Evolutionary conservation across 2,329 filamentous ascomycete genomes (phyloP).

Genomic region (Nannizzia gypsea): DNA sequence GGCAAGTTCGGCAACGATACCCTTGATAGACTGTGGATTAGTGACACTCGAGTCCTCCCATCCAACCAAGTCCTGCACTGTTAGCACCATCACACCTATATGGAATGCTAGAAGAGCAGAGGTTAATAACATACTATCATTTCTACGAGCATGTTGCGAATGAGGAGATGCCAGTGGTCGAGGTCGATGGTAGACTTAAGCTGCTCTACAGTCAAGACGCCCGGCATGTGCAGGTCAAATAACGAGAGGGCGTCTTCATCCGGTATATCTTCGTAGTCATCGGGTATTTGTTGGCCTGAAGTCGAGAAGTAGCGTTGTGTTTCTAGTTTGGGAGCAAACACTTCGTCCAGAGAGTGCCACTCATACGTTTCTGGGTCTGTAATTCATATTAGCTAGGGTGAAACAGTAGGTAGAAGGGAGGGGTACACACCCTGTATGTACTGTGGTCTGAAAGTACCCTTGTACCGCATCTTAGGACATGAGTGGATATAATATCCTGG

Average conservation of each 20-base stretch:
- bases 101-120: not conserved
- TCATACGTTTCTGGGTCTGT: constrained; percentile 36
- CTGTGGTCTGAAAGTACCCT: constrained; percentile 36
- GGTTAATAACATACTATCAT: constrained; percentile 27
- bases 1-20: constrained; percentile 37
- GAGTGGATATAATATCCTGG: constrained; percentile 51
- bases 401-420: not conserved
- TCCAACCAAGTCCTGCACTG: constrained; percentile 32
- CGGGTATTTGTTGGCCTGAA: constrained; percentile 24
- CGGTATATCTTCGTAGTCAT: constrained; percentile 16
- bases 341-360: constrained; percentile 36
- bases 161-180: constrained; percentile 33
- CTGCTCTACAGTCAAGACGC: constrained; percentile 33
- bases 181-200: constrained; percentile 31
- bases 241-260: constrained; percentile 34
- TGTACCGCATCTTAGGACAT: constrained; percentile 43
- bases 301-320: constrained; percentile 35
- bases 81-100: not conserved
- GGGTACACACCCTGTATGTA: constrained; percentile 36
- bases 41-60: constrained; percentile 35
- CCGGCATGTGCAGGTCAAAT: constrained; percentile 37
- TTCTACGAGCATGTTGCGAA: constrained; percentile 32
- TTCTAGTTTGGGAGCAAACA: constrained; percentile 32
- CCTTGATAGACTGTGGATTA: constrained; percentile 35
- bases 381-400: not conserved